These are phyloP conservation scores for Ascochyta viciae-villosae DNA, from an alignment of 2,329 filamentous ascomycete genomes.

Conservation along the genomic window DNA sequence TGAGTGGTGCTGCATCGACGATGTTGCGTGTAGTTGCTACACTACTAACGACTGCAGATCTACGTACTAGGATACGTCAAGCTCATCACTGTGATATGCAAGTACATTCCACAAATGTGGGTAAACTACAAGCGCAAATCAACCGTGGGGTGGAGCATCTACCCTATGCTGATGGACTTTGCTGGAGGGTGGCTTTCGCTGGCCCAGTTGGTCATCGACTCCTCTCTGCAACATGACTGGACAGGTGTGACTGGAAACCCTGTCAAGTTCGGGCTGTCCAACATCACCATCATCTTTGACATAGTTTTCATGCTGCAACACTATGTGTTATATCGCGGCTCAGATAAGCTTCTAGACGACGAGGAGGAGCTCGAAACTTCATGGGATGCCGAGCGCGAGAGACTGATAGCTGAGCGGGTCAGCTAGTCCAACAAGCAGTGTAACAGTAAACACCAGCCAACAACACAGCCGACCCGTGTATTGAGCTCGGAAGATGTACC, in stretches of 20 bases:
- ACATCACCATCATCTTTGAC: slow-evolving; percentile 87
- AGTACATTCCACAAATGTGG: slow-evolving; percentile 77
- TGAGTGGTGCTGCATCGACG: slow-evolving; percentile 42
- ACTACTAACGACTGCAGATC: slow-evolving; percentile 47
- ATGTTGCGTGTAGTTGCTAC: background rate
- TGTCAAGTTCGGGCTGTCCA: slow-evolving; percentile 85
- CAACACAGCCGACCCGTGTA: background rate
- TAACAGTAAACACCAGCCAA: background rate
- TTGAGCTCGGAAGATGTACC: background rate
- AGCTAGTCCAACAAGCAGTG: slow-evolving; percentile 1
- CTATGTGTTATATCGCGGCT: slow-evolving; percentile 73
- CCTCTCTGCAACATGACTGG: slow-evolving; percentile 85
- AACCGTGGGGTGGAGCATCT: slow-evolving; percentile 87
- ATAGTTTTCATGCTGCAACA: slow-evolving; percentile 87
- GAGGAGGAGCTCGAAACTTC: slow-evolving; percentile 29
- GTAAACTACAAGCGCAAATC: slow-evolving; percentile 85
- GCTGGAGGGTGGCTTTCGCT: slow-evolving; percentile 82
- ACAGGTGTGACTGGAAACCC: slow-evolving; percentile 89
- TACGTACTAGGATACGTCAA: slow-evolving; percentile 86
- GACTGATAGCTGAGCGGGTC: slow-evolving; percentile 27
- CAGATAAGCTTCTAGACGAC: slow-evolving; percentile 34
- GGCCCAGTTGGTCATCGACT: slow-evolving; percentile 82
- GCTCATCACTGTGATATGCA: slow-evolving; percentile 84
- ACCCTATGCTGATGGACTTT: slow-evolving; percentile 83
- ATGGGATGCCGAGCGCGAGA: slow-evolving; percentile 30